Evolutionary conservation across 2,329 filamentous ascomycete species (phyloP).

Genomic region (Rhynchosporium graminicola): DNA sequence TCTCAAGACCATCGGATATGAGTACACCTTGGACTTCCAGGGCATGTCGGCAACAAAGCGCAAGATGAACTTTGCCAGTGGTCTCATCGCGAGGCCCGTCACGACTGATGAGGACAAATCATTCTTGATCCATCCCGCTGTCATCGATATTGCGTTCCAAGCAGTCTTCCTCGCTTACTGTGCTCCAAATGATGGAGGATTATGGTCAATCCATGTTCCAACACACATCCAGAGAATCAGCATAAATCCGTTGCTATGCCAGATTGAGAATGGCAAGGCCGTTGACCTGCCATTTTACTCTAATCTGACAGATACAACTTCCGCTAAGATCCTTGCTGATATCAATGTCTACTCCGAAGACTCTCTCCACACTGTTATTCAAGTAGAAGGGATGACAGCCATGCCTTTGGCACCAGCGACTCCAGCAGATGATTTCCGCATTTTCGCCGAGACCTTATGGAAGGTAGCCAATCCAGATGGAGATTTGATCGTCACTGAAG

Average conservation of each 20-base stretch:
- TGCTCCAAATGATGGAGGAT: conserved; percentile 28
- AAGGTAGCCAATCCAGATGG: not conserved
- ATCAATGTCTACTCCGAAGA: not conserved
- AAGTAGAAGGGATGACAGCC: not conserved
- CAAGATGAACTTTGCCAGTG: conserved; percentile 18
- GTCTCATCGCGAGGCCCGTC: not conserved
- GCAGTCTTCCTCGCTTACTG: conserved; percentile 43
- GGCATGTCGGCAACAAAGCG: conserved; percentile 21
- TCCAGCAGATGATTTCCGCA: not conserved
- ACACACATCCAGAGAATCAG: conserved; percentile 28
- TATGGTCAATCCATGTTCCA: conserved; percentile 32
- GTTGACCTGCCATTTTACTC: not conserved
- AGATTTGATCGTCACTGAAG: not conserved
- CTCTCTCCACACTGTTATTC: not conserved
- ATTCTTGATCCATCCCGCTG: conserved; percentile 53
- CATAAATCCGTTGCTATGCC: conserved; percentile 29
- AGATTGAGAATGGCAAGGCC: not conserved
- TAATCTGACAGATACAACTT: not conserved
- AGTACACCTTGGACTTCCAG: conserved; percentile 27
- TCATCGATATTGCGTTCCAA: conserved; percentile 58
- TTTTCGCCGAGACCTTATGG: conserved; percentile 1
- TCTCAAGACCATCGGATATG: conserved; percentile 25
- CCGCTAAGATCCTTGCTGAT: not conserved
- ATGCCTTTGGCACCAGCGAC: conserved; percentile 1
- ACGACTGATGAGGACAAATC: not conserved